Evolutionary conservation across 2,329 filamentous ascomycete species (phyloP).

Genomic region (Aspergillus sp.): DNA sequence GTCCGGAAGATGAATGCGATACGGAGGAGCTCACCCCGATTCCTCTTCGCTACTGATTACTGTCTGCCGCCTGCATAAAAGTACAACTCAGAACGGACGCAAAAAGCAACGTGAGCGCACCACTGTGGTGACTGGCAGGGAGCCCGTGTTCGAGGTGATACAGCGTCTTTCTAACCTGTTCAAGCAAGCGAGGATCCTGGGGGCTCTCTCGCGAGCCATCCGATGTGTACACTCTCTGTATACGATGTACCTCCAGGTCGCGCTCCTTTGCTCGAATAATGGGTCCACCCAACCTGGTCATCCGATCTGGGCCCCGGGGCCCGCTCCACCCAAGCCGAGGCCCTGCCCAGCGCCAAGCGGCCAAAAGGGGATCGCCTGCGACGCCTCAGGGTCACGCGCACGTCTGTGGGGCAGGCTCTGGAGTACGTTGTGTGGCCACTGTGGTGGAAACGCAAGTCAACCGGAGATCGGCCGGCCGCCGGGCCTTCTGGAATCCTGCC

Average conservation of each 20-base stretch:
- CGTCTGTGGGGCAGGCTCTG: background rate
- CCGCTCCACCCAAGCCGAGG: conserved; percentile 26
- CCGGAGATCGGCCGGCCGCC: conserved; percentile 20
- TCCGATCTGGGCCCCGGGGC: conserved; percentile 22
- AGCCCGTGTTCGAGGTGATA: conserved; percentile 1
- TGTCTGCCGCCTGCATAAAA: background rate
- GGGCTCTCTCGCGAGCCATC: background rate
- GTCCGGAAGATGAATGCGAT: background rate
- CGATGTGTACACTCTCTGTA: background rate
- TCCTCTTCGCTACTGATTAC: background rate
- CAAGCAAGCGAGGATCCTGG: background rate
- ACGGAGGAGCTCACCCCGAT: background rate
- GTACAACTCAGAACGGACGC: conserved; percentile 3
- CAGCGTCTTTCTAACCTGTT: conserved; percentile 2
- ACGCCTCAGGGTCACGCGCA: conserved; percentile 23
- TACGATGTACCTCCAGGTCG: background rate
- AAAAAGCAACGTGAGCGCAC: conserved; percentile 9
- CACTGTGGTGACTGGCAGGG: background rate
- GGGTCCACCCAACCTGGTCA: conserved; percentile 19
- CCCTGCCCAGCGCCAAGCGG: conserved; percentile 3
- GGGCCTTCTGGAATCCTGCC: conserved; percentile 8
- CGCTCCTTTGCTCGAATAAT: background rate
- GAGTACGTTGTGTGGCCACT: too few species aligned
- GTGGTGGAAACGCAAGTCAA: conserved; percentile 15
- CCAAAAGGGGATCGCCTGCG: conserved; percentile 20